phyloP scores from a whole-genome alignment of 371 early-diverging fungal species.

The Haplosporangium sp. region DNA sequence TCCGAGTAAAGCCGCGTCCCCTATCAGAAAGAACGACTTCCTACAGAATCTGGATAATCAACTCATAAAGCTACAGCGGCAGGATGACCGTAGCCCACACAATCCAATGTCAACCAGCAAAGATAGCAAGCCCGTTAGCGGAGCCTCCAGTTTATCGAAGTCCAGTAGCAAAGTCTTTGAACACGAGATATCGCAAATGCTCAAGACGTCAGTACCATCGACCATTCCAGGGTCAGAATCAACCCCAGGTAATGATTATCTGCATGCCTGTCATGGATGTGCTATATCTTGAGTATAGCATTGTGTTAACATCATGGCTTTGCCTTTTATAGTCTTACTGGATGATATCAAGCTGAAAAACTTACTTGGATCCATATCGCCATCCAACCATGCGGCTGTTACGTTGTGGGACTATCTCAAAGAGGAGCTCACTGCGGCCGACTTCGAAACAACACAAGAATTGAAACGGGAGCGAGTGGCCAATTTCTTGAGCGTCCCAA shows the following conservation, averaged over 20 bases:
- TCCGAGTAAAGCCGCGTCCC: conserved; percentile 1
- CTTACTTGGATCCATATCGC: conserved; percentile 41
- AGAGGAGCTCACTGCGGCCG: conserved; percentile 78
- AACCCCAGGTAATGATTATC: conserved; percentile 2
- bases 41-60: conserved; percentile 40
- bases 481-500: conserved; percentile 86
- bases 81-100: conserved; percentile 20
- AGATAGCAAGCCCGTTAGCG: conserved; percentile 8
- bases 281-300: no score
- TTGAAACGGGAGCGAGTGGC: conserved; percentile 85
- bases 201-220: conserved; percentile 10
- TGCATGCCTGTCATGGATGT: conserved; percentile 9
- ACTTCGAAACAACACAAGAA: conserved; percentile 79
- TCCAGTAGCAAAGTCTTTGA: conserved; percentile 26
- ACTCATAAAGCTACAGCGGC: conserved; percentile 37
- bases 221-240: background rate
- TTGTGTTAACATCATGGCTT: background rate
- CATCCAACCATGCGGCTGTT: conserved; percentile 21
- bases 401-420: conserved; percentile 70
- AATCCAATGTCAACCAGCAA: background rate
- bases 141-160: conserved; percentile 4
- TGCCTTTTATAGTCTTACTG: conserved; percentile 6
- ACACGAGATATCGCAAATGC: conserved; percentile 21
- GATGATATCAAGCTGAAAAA: conserved; percentile 35
- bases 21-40: conserved; percentile 23